phyloP scores from a whole-genome alignment of 495 filamentous ascomycete species.

The Recurvomyces mirabilis region DNA sequence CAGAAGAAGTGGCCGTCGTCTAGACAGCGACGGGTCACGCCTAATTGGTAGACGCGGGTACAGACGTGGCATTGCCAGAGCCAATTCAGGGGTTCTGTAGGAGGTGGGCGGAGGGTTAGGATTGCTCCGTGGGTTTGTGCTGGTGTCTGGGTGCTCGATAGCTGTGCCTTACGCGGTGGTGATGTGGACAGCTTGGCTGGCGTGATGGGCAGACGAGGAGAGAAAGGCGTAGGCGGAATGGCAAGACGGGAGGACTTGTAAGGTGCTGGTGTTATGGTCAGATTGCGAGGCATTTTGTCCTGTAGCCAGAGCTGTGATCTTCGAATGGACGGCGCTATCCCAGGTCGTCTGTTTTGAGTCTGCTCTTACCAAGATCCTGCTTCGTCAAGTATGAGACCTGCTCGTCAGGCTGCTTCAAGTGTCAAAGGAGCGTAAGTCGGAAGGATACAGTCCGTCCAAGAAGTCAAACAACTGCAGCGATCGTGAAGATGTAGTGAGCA shows the following conservation, averaged over 20 bases:
- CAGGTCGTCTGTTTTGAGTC: too few relatives aligned
- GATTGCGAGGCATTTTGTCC: constrained; percentile 9
- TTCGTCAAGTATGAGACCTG: too few relatives aligned
- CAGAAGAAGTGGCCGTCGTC: constrained; percentile 41
- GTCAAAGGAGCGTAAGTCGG: too few relatives aligned
- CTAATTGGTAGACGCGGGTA: constrained; percentile 32
- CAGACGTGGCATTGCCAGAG: constrained; percentile 40
- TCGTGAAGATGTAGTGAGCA: too few relatives aligned
- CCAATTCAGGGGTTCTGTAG: constrained; percentile 30
- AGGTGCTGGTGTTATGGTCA: constrained; percentile 22
- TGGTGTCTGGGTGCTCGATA: not conserved
- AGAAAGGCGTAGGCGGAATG: constrained; percentile 30
- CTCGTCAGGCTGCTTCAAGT: too few relatives aligned
- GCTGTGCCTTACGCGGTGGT: not conserved
- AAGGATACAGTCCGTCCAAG: too few relatives aligned
- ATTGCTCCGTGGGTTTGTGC: not conserved
- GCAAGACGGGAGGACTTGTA: constrained; percentile 29
- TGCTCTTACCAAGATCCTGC: too few relatives aligned
- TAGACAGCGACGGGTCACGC: constrained; percentile 37
- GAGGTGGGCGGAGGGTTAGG: too few relatives aligned
- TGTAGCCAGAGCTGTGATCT: too few relatives aligned
- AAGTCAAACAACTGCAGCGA: too few relatives aligned
- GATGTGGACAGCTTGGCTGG: constrained; percentile 5
- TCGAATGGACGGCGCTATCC: too few relatives aligned
- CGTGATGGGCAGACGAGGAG: constrained; percentile 24